Base-by-base conservation (phyloP, 441 rosid species). In the Syzygium syzygioides region DNA sequence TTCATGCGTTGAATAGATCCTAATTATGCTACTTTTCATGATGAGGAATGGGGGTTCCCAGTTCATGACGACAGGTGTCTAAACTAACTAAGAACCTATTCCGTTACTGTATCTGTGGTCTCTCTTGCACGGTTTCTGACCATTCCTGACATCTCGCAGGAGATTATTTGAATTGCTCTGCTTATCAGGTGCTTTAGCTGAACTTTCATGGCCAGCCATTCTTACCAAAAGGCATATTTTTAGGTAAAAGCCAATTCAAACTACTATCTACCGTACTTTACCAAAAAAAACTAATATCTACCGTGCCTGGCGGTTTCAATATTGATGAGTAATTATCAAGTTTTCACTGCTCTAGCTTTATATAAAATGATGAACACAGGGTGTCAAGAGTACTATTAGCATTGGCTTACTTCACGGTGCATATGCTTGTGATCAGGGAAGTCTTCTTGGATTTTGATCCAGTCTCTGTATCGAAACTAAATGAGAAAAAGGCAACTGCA, bases 11-110 rank as follows among this genome's bases (percentile, higher is more conserved):
- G 30, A 64, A 86, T 32, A 89, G 90, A 89, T 80, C 86, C 84
- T 45, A 79, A 26, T 91, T 89, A 87, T 57, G 86, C 87, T 54
- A 89, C 87, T 60, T 90, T 88, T 66, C 90, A 90, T 79, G 91
- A 90, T 86, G 91, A 90, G 45, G 91, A 90, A 80, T 90, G 91
- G 91, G 91, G 91, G 66, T 71, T 90, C 80, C 87, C 91, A 52
- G 88, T 90, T 86, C 91, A 90, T 62, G 90, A 90, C 45, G 91
- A 90, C 88, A 90, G 84, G 91, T 90, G 87, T 48, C 88, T 66
- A 85, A 55, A 85, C 56, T 52, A 55, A 54, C 26, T 18, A 41
- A 3, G 28, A 71, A 37, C 83, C 52, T 76, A 37, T 41, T 37
- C n/a, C 23, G 83, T 76, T 37, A 14, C 83, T 76, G 26, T 10